Evolutionary conservation across 2,329 filamentous ascomycete genomes (phyloP).

Genomic region (Aschersonia sp.): DNA sequence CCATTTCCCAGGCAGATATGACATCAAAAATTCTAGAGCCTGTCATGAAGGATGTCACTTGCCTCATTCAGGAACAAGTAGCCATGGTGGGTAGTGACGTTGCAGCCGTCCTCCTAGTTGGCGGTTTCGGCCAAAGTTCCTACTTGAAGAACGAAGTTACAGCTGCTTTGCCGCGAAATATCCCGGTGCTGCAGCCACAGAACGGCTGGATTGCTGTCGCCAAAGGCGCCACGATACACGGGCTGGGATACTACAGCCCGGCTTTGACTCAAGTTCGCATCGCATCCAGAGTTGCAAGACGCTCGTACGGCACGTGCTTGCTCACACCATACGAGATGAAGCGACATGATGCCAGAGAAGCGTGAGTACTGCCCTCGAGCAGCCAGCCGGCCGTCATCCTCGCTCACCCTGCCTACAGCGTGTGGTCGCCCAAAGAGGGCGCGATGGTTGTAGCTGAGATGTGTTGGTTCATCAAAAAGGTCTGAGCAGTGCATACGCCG

Average conservation of each 20-base stretch:
- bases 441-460: constrained; percentile 21
- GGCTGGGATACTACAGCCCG: constrained; percentile 16
- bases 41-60: constrained; percentile 26
- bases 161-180: constrained; percentile 16
- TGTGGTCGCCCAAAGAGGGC: constrained; percentile 23
- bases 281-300: constrained; percentile 20
- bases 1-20: constrained; percentile 41
- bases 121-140: constrained; percentile 30
- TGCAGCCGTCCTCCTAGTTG: constrained; percentile 29
- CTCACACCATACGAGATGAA: constrained; percentile 19
- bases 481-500: constrained; percentile 4
- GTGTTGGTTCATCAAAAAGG: constrained; percentile 25
- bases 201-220: constrained; percentile 36
- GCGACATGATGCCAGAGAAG: constrained; percentile 20
- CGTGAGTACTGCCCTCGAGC: constrained; percentile 11
- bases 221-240: constrained; percentile 32
- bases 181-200: constrained; percentile 31
- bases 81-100: constrained; percentile 19
- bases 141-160: constrained; percentile 28
- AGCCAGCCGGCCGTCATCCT: background rate
- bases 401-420: constrained; percentile 11
- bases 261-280: constrained; percentile 14
- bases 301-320: constrained; percentile 22
- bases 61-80: constrained; percentile 26
- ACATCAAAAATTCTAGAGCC: constrained; percentile 38